These are phyloP conservation scores for Zalaria obscura DNA, from an alignment of 2,329 filamentous ascomycete species.

Conservation along the genomic window DNA sequence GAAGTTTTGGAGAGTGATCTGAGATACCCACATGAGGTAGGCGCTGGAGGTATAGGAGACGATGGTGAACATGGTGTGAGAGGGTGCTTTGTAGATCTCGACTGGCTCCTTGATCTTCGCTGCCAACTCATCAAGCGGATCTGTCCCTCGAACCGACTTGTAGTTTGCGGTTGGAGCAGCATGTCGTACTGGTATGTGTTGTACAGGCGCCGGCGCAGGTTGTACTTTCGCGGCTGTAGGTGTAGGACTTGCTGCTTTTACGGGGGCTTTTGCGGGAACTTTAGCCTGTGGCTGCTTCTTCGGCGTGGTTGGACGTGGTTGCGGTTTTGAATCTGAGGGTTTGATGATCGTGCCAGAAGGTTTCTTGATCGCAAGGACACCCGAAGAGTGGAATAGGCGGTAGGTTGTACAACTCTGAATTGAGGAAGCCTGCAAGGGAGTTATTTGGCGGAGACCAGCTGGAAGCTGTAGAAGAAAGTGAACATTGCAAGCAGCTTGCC, in stretches of 20 bases:
- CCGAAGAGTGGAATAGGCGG: background rate
- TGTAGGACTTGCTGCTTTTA: background rate
- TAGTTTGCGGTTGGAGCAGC: background rate
- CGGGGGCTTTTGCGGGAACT: background rate
- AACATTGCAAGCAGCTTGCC: background rate
- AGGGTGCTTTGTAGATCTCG: constrained; percentile 2
- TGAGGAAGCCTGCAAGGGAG: background rate
- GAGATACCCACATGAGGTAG: background rate
- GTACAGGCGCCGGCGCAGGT: background rate
- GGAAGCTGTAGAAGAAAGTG: background rate
- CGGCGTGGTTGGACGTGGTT: background rate
- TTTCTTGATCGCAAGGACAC: background rate
- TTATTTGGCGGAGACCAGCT: background rate
- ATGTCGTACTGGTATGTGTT: background rate
- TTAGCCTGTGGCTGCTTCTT: background rate
- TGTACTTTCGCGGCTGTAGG: background rate
- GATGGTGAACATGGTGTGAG: background rate
- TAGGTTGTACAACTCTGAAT: background rate
- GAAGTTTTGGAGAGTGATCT: background rate
- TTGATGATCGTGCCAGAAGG: background rate
- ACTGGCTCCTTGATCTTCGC: background rate
- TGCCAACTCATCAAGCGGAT: too few relatives aligned
- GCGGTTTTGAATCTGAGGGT: background rate
- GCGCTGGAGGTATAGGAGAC: background rate
- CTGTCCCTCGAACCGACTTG: background rate